Percentiles rank a stretch among this genome's conserved stretches.
phyloP scores from a whole-genome alignment of 2,329 filamentous ascomycete species.

The Annulohypoxylon truncatum region DNA sequence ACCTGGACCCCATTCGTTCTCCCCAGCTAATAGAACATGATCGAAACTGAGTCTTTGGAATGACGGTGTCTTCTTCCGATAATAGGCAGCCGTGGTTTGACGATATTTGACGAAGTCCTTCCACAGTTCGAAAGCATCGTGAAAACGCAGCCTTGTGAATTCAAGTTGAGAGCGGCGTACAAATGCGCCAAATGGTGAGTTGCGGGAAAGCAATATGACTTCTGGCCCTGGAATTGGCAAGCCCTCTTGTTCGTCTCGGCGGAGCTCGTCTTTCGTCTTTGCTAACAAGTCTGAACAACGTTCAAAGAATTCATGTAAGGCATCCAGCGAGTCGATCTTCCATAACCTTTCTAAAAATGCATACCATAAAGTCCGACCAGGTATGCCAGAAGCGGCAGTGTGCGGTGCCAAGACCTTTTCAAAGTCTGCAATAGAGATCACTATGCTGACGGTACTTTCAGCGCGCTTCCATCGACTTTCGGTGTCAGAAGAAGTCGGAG shows the following conservation, averaged over 20 bases:
- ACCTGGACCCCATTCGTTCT: constrained; percentile 63
- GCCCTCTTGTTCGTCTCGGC: constrained; percentile 65
- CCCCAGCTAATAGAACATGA: constrained; percentile 62
- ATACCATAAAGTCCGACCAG: constrained; percentile 89
- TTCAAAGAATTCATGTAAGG: constrained; percentile 81
- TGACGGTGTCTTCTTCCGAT: constrained; percentile 71
- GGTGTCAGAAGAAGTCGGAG: constrained; percentile 49
- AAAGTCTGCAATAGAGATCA: constrained; percentile 68
- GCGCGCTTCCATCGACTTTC: constrained; percentile 60
- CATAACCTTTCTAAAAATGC: constrained; percentile 84
- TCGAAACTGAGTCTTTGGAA: constrained; percentile 70
- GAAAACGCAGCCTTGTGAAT: constrained; percentile 82
- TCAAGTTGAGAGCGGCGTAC: constrained; percentile 82
- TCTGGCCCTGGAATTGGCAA: constrained; percentile 60
- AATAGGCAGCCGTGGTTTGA: constrained; percentile 75
- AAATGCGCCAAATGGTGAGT: constrained; percentile 84
- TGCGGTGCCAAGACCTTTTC: constrained; percentile 67
- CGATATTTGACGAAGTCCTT: constrained; percentile 84
- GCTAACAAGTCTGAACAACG: constrained; percentile 67
- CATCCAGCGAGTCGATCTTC: constrained; percentile 84
- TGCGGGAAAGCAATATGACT: constrained; percentile 73
- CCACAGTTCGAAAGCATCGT: constrained; percentile 84
- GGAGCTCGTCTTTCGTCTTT: constrained; percentile 71
- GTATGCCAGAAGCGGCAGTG: constrained; percentile 66
- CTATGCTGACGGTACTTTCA: constrained; percentile 62